Conservation (phyloP, 805 yeast genomes). For the Kodamaea nitidulidarum region DNA sequence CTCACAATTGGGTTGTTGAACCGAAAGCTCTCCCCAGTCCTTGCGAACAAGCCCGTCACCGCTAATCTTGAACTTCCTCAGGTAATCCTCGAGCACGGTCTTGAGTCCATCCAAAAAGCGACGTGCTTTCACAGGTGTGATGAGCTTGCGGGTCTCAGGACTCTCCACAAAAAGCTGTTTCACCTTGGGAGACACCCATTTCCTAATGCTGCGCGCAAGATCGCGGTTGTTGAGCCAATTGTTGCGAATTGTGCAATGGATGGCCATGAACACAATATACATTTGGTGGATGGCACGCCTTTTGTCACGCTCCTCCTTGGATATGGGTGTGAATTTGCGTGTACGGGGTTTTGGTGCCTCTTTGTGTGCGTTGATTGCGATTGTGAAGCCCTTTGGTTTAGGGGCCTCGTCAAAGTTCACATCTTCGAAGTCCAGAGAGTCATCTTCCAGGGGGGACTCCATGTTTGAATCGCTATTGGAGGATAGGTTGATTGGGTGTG, state of each 20-base stretch:
- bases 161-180: constrained; percentile 39
- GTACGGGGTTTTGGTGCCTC: constrained; percentile 16
- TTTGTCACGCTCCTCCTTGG: constrained; percentile 50
- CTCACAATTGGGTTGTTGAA: constrained; percentile 20
- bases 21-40: constrained; percentile 31
- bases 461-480: too few species aligned
- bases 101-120: constrained; percentile 74
- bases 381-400: constrained; percentile 9
- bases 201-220: constrained; percentile 38
- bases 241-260: constrained; percentile 68
- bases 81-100: constrained; percentile 62
- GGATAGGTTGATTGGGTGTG: too few species aligned
- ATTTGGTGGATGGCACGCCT: constrained; percentile 57
- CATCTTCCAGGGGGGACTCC: constrained; percentile 1
- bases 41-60: constrained; percentile 32
- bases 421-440: constrained; percentile 3
- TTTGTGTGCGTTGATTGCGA: constrained; percentile 10
- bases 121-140: constrained; percentile 48
- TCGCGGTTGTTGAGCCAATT: constrained; percentile 60
- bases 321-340: constrained; percentile 34
- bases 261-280: constrained; percentile 53
- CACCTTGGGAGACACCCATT: constrained; percentile 44
- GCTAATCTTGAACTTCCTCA: constrained; percentile 47
- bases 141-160: constrained; percentile 11
- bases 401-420: constrained; percentile 2